Conservation (phyloP, 2,329 filamentous ascomycete genomes). For the Malbranchea zuffiana region DNA sequence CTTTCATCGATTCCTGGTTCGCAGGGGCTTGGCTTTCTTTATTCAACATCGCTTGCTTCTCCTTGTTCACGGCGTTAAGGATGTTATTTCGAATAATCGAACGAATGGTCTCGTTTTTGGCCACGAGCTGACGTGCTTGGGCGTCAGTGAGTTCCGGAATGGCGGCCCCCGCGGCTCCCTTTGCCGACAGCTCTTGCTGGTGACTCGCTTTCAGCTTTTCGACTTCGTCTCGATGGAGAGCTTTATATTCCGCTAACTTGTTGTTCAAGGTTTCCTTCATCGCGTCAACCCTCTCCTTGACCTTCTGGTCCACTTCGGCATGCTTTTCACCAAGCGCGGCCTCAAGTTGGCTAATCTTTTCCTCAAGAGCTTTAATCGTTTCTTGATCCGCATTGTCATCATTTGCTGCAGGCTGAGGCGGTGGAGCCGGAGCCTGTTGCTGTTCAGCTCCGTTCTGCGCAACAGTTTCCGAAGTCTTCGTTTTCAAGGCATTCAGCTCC, state of each 20-base stretch:
- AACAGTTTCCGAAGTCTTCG: conserved; percentile 42
- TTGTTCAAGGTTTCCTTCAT: conserved; percentile 59
- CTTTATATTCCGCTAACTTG: conserved; percentile 50
- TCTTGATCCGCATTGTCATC: conserved; percentile 36
- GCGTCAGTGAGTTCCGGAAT: conserved; percentile 37
- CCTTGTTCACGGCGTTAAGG: conserved; percentile 35
- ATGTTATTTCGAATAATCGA: conserved; percentile 49
- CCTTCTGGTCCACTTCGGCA: conserved; percentile 39
- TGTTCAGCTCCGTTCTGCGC: conserved; percentile 43
- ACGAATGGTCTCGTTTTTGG: conserved; percentile 40
- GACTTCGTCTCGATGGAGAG: conserved; percentile 40
- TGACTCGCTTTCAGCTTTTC: conserved; percentile 39
- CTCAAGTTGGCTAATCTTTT: conserved; percentile 45
- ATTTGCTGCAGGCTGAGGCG: conserved; percentile 17
- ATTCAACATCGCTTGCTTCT: conserved; percentile 22
- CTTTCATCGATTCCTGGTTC: conserved; percentile 28
- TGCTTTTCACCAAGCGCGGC: conserved; percentile 44
- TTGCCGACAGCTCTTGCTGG: conserved; percentile 32
- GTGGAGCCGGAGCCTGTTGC: conserved; percentile 24
- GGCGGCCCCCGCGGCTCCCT: conserved; percentile 24
- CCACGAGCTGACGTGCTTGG: conserved; percentile 41
- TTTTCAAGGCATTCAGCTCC: conserved; percentile 41
- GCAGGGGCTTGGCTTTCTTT: conserved; percentile 16
- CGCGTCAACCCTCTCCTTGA: conserved; percentile 42
- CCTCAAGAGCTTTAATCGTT: conserved; percentile 51